phyloP scores from a whole-genome alignment of 108 stramenopile genomes.

The Pseudonitzschia pungens region DNA sequence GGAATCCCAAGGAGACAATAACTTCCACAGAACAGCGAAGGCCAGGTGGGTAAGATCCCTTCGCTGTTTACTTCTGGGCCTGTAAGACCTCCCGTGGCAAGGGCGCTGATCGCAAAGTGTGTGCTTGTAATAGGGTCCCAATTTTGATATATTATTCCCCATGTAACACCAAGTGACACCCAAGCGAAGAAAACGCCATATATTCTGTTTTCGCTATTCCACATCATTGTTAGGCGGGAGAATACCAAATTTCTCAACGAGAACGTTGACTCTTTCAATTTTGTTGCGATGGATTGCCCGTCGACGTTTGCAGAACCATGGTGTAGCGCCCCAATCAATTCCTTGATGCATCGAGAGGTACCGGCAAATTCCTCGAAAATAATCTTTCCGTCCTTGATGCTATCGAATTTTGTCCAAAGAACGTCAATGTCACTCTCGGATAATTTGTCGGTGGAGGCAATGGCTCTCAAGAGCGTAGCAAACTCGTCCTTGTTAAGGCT shows the following conservation, averaged over 20 bases:
- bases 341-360: constrained; percentile 28
- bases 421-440: constrained; percentile 25
- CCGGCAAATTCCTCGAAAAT: constrained; percentile 46
- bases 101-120: constrained; percentile 70
- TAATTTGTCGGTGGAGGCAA: not conserved
- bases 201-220: constrained; percentile 43
- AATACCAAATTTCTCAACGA: not conserved
- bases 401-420: constrained; percentile 44
- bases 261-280: not conserved
- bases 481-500: constrained; percentile 46
- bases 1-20: constrained; percentile 71
- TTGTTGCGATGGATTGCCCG: not conserved
- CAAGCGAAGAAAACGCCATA: constrained; percentile 52
- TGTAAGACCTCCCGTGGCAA: constrained; percentile 72
- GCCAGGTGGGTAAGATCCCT: constrained; percentile 54
- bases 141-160: constrained; percentile 50
- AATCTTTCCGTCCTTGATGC: constrained; percentile 35
- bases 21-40: constrained; percentile 63
- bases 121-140: constrained; percentile 70
- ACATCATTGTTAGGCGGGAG: not conserved
- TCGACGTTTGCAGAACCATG: not conserved
- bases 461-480: constrained; percentile 23
- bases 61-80: constrained; percentile 53
- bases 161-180: constrained; percentile 46
- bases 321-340: constrained; percentile 10